Conservation (phyloP, 306 rosid species). For the Nissolia schottii region DNA sequence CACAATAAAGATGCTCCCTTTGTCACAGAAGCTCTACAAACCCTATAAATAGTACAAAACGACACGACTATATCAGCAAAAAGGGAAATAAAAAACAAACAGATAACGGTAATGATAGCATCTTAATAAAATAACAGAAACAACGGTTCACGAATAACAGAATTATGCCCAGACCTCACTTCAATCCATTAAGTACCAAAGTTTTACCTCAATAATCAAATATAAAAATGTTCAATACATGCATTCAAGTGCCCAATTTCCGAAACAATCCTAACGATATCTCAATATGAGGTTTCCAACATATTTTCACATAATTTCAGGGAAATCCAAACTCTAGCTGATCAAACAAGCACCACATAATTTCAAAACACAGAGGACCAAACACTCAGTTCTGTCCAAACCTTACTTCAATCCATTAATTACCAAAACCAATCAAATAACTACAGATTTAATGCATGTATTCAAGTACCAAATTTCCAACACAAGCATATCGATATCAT, state of each 20-base stretch:
- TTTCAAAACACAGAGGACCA: background rate
- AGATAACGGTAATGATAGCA: background rate
- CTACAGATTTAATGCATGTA: constrained; percentile 5
- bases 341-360: background rate
- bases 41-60: constrained; percentile 19
- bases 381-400: too few species aligned
- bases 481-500: constrained; percentile 19
- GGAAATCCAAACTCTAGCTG: constrained; percentile 4
- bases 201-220: constrained; percentile 7
- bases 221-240: constrained; percentile 9
- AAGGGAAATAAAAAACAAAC: constrained; percentile 21
- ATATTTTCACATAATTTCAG: constrained; percentile 20
- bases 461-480: constrained; percentile 12
- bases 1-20: constrained; percentile 22
- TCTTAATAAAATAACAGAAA: background rate
- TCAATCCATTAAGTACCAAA: constrained; percentile 21
- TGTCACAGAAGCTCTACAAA: constrained; percentile 23
- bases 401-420: constrained; percentile 21
- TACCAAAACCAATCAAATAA: constrained; percentile 18
- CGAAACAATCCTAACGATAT: constrained; percentile 20
- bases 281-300: constrained; percentile 14
- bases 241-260: constrained; percentile 11
- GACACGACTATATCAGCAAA: constrained; percentile 28
- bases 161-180: constrained; percentile 5
- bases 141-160: constrained; percentile 10